phyloP scores from a whole-genome alignment of 371 early-diverging fungal species.

The Mortierella sp. region DNA sequence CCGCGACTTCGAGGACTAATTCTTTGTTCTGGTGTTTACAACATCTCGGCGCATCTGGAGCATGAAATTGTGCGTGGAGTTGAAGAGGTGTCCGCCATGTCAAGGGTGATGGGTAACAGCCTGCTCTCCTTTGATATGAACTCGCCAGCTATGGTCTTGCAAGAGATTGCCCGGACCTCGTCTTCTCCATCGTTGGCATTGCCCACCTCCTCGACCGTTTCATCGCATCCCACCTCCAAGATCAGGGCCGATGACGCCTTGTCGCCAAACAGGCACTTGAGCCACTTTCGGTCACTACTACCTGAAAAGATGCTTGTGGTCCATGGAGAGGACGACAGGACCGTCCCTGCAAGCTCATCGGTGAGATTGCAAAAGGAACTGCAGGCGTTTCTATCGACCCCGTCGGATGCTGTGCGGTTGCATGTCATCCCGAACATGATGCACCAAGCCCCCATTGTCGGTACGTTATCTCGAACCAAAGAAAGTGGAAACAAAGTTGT shows the following conservation, averaged over 20 bases:
- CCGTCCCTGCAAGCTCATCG: conserved; percentile 35
- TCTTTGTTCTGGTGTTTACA: conserved; percentile 69
- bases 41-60: conserved; percentile 69
- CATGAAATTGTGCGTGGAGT: conserved; percentile 75
- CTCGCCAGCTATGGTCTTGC: conserved; percentile 20
- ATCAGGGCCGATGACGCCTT: not conserved
- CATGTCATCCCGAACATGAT: conserved; percentile 31
- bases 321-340: conserved; percentile 41
- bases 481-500: not conserved
- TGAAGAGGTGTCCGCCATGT: conserved; percentile 80
- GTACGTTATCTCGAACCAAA: not conserved
- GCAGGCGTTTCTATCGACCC: conserved; percentile 12
- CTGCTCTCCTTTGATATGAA: conserved; percentile 15
- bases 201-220: not conserved
- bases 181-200: not conserved
- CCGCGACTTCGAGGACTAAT: conserved; percentile 26
- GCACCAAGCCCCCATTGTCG: conserved; percentile 33
- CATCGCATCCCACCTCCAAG: not conserved
- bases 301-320: conserved; percentile 36
- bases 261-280: conserved; percentile 2
- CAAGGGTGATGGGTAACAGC: conserved; percentile 70
- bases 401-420: conserved; percentile 20
- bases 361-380: conserved; percentile 21
- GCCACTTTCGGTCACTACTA: conserved; percentile 11
- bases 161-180: conserved; percentile 9